A percentile compares a stretch with the other conserved stretches of the same genome.
Conservation (phyloP, 345 rosid species). For the Euphorbia pulcherrima region DNA sequence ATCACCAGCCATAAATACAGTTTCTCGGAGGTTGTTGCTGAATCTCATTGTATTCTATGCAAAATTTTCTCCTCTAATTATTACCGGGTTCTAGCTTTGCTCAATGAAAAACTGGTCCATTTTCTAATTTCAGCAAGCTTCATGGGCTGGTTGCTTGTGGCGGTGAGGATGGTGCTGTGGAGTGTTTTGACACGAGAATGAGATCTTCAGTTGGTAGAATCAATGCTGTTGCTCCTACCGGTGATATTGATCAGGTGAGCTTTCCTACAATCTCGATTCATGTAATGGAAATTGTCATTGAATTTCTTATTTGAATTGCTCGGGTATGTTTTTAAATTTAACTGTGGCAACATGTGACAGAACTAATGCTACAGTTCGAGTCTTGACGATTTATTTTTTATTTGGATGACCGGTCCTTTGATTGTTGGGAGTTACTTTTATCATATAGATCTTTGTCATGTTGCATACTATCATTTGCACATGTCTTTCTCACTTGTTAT, state of each 20-base stretch:
- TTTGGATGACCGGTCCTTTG: not conserved
- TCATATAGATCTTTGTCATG: not conserved
- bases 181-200: conserved; percentile 85
- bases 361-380: not conserved
- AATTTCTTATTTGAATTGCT: not conserved
- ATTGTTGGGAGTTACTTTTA: not conserved
- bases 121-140: conserved; percentile 48
- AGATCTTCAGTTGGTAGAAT: conserved; percentile 81
- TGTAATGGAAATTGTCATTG: conserved; percentile 11
- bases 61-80: not conserved
- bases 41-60: conserved; percentile 8
- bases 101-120: conserved; percentile 17
- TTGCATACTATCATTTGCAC: not conserved
- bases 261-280: conserved; percentile 11
- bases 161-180: conserved; percentile 95
- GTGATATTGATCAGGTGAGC: conserved; percentile 61
- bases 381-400: not conserved
- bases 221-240: conserved; percentile 67
- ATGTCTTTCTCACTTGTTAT: not conserved
- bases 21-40: conserved; percentile 68
- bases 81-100: conserved; percentile 8
- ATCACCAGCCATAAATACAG: conserved; percentile 85
- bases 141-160: conserved; percentile 98
- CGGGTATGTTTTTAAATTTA: not conserved
- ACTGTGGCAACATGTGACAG: not conserved